Conservation (phyloP, 2,329 filamentous ascomycete species). For the Sclerotinia sclerotiorum region DNA sequence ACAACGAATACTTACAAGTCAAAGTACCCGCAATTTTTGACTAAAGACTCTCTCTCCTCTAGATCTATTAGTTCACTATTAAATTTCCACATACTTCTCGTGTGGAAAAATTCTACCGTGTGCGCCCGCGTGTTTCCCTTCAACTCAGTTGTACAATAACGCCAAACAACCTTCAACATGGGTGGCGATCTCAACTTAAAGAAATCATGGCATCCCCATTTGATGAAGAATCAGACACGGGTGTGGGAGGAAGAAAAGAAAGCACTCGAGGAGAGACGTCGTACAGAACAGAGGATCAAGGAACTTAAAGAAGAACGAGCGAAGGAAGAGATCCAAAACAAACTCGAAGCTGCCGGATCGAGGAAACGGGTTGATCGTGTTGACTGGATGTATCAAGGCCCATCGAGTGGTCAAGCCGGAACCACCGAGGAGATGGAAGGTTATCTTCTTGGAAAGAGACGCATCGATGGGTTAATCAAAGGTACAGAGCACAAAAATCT, state of each 20-base stretch:
- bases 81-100: background rate
- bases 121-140: background rate
- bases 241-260: slow-evolving; percentile 92
- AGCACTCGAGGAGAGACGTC: slow-evolving; percentile 91
- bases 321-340: slow-evolving; percentile 84
- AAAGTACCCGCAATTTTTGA: background rate
- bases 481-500: slow-evolving; percentile 78
- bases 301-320: slow-evolving; percentile 92
- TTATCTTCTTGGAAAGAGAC: slow-evolving; percentile 86
- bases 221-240: slow-evolving; percentile 85
- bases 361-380: slow-evolving; percentile 78
- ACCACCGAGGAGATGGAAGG: slow-evolving; percentile 88
- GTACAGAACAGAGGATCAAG: slow-evolving; percentile 85
- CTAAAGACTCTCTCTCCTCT: background rate
- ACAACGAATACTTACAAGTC: background rate
- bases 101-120: too few relatives aligned
- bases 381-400: slow-evolving; percentile 97
- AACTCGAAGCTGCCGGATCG: slow-evolving; percentile 87
- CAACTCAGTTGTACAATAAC: background rate
- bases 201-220: slow-evolving; percentile 89
- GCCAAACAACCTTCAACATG: slow-evolving; percentile 57
- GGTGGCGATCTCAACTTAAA: slow-evolving; percentile 95
- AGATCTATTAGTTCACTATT: background rate
- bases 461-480: slow-evolving; percentile 84
- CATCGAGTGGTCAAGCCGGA: slow-evolving; percentile 71